These are phyloP conservation scores for Verticillium alfalfae DNA, from an alignment of 2,329 filamentous ascomycete genomes.

Conservation along the genomic window DNA sequence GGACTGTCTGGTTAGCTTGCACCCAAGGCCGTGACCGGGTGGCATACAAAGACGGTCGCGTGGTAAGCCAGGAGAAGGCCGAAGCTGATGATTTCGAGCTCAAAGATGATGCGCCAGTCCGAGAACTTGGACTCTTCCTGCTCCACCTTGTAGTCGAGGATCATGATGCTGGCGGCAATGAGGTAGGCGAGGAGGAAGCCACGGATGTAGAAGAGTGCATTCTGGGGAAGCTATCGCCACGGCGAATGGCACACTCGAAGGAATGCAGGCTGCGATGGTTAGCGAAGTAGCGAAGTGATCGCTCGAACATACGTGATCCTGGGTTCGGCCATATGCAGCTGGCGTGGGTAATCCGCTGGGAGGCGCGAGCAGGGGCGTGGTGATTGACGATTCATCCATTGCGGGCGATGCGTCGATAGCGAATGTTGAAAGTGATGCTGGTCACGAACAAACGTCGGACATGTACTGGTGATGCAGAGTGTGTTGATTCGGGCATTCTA, in stretches of 20 bases:
- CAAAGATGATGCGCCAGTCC: conserved; percentile 37
- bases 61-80: conserved; percentile 39
- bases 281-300: background rate
- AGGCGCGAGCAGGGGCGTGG: conserved; percentile 12
- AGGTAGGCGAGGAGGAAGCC: conserved; percentile 36
- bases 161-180: conserved; percentile 31
- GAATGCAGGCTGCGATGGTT: conserved; percentile 36
- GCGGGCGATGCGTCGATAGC: background rate
- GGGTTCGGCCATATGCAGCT: conserved; percentile 9
- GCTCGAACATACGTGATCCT: conserved; percentile 20
- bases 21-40: background rate
- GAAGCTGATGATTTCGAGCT: conserved; percentile 42
- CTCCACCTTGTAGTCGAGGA: conserved; percentile 39
- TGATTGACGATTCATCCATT: conserved; percentile 9
- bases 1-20: conserved; percentile 21
- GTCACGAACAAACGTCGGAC: background rate
- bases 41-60: conserved; percentile 38
- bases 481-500: background rate
- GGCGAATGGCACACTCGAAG: conserved; percentile 46
- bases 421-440: background rate
- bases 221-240: conserved; percentile 41
- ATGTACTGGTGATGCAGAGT: background rate
- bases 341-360: conserved; percentile 9
- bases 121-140: conserved; percentile 28
- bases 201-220: conserved; percentile 36